phyloP scores from a whole-genome alignment of 2,329 filamentous ascomycete species.

The Sporothrix pseudoabietina region DNA sequence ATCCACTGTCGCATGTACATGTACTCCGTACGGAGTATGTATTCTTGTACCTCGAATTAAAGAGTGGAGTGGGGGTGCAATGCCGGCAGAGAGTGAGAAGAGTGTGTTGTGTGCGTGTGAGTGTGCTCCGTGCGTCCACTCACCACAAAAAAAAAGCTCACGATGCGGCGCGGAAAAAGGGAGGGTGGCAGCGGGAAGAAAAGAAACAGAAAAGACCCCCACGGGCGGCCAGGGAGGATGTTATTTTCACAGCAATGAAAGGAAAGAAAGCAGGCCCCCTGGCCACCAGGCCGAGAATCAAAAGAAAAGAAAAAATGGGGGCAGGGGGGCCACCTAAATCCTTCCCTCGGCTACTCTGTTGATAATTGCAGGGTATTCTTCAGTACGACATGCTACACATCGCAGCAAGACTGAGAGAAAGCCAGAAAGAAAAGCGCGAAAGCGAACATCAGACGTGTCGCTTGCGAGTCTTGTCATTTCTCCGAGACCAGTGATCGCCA shows the following conservation, averaged over 20 bases:
- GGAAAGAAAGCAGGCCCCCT: background rate
- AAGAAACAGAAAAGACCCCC: slow-evolving; percentile 4
- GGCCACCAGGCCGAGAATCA: background rate
- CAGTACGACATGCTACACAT: background rate
- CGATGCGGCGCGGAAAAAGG: background rate
- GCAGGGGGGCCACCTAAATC: slow-evolving; percentile 15
- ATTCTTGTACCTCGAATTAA: background rate
- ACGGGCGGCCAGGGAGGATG: slow-evolving; percentile 3
- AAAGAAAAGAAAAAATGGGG: background rate
- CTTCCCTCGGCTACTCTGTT: background rate
- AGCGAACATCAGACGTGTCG: background rate
- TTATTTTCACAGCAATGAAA: background rate
- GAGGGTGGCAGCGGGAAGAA: background rate
- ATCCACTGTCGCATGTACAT: background rate
- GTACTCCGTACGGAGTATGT: too few species aligned
- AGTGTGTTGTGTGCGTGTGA: too few species aligned
- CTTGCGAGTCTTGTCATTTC: background rate
- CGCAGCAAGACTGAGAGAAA: background rate
- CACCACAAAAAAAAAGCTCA: background rate
- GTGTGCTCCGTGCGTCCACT: too few species aligned
- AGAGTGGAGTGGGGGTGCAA: slow-evolving; percentile 13
- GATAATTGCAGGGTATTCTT: background rate
- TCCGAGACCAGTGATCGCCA: background rate
- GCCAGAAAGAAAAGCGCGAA: background rate
- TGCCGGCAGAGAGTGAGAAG: background rate